These are phyloP conservation scores for Pseudogymnoascus sp. DNA, from an alignment of 2,329 filamentous ascomycete species.

Conservation along the genomic window DNA sequence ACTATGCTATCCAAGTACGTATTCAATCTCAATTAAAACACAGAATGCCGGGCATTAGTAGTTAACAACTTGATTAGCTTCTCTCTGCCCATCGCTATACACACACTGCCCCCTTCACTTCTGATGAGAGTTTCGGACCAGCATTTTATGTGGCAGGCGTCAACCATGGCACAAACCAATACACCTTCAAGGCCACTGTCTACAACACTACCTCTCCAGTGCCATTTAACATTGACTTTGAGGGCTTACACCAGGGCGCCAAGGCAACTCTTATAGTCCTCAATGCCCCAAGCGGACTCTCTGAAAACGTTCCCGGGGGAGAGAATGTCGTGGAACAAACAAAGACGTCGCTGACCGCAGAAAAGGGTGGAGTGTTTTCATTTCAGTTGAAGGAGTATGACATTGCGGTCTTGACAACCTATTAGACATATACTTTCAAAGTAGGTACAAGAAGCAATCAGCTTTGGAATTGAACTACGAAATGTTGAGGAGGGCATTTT, in stretches of 20 bases:
- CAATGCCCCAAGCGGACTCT: slow-evolving; percentile 27
- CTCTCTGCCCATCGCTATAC: slow-evolving; percentile 40
- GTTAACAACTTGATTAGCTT: slow-evolving; percentile 27
- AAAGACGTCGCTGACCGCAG: slow-evolving; percentile 13
- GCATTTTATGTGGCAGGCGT: slow-evolving; percentile 45
- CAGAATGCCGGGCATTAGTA: background rate
- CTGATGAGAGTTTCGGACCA: slow-evolving; percentile 34
- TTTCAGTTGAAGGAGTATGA: slow-evolving; percentile 20
- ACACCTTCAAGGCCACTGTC: slow-evolving; percentile 45
- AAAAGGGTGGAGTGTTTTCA: slow-evolving; percentile 15
- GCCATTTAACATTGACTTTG: slow-evolving; percentile 40
- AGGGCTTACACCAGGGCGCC: slow-evolving; percentile 33
- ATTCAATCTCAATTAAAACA: slow-evolving; percentile 15
- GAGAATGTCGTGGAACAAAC: slow-evolving; percentile 15
- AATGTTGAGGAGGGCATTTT: background rate
- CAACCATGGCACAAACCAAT: slow-evolving; percentile 34
- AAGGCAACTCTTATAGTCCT: slow-evolving; percentile 40
- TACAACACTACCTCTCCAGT: slow-evolving; percentile 46
- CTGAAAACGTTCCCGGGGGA: slow-evolving; percentile 13
- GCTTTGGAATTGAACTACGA: background rate
- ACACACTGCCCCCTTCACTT: slow-evolving; percentile 39
- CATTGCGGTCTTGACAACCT: slow-evolving; percentile 23
- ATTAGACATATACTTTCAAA: background rate
- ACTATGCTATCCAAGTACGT: slow-evolving; percentile 38
- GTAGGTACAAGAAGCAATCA: background rate